These are phyloP conservation scores for Neolentinus lepideus DNA, from an alignment of 1,284 basidiomycete genomes.

Conservation along the genomic window DNA sequence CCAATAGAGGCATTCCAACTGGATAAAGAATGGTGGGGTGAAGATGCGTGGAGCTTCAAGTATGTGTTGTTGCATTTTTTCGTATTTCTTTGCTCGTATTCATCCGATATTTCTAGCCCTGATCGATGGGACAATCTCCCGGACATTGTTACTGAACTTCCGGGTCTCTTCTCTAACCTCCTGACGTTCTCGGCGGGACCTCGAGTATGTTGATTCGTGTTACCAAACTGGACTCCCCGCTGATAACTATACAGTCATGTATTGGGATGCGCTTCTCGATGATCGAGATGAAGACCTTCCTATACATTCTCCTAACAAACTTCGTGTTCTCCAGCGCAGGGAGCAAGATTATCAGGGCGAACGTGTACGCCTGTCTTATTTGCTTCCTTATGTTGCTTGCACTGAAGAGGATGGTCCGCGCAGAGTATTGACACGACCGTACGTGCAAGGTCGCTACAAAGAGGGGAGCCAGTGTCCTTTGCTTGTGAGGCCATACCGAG, in stretches of 20 bases:
- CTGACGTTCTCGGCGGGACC: constrained; percentile 76
- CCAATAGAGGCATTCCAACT: constrained; percentile 74
- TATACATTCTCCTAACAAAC: constrained; percentile 60
- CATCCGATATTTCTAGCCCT: constrained; percentile 38
- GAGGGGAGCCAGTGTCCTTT: constrained; percentile 68
- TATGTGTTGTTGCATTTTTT: constrained; percentile 25
- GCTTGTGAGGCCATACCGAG: constrained; percentile 32
- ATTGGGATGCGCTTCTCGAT: constrained; percentile 74
- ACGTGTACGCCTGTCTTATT: constrained; percentile 47
- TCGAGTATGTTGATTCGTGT: constrained; percentile 40
- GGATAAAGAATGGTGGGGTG: constrained; percentile 68
- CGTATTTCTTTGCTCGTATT: not conserved
- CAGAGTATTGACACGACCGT: constrained; percentile 70
- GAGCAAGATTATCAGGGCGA: constrained; percentile 54
- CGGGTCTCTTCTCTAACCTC: constrained; percentile 64
- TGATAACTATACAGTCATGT: constrained; percentile 46
- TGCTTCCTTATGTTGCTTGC: not conserved
- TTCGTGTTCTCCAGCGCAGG: constrained; percentile 55
- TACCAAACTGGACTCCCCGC: not conserved
- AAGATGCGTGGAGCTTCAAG: constrained; percentile 72
- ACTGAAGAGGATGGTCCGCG: constrained; percentile 3
- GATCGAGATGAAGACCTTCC: constrained; percentile 73
- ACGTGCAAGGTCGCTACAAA: constrained; percentile 47
- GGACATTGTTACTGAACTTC: constrained; percentile 47
- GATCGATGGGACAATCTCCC: constrained; percentile 74